Conservation (phyloP, 2,329 filamentous ascomycete genomes). For the Pseudopithomyces maydicus region DNA sequence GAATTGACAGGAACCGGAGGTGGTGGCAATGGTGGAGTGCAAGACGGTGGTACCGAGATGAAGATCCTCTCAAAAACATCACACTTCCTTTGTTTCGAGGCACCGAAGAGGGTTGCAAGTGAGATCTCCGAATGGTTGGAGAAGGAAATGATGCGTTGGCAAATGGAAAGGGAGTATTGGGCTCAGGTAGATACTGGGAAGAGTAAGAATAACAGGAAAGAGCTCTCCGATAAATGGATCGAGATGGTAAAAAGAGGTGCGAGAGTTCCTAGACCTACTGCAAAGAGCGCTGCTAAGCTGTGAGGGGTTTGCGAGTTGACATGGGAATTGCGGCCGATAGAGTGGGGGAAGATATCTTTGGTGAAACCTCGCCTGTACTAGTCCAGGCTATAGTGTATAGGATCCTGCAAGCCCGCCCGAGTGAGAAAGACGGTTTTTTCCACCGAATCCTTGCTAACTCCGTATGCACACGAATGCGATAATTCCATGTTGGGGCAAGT, state of each 20-base stretch:
- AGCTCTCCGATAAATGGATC: constrained; percentile 21
- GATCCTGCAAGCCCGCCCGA: no score
- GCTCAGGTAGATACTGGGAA: constrained; percentile 16
- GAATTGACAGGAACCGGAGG: constrained; percentile 10
- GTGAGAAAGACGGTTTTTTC: no score
- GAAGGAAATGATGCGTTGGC: constrained; percentile 20
- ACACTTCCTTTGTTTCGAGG: constrained; percentile 20
- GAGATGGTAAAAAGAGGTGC: constrained; percentile 6
- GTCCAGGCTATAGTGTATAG: no score
- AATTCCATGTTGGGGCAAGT: background rate
- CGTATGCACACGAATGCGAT: background rate
- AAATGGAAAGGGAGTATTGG: constrained; percentile 17
- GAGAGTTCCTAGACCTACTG: background rate
- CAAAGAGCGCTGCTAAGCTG: background rate
- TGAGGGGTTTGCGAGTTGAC: background rate
- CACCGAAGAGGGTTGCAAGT: constrained; percentile 11
- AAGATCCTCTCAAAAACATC: constrained; percentile 13
- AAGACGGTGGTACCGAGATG: constrained; percentile 14
- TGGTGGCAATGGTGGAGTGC: constrained; percentile 19
- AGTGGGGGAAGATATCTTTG: no score
- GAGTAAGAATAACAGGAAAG: constrained; percentile 18
- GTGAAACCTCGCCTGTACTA: no score
- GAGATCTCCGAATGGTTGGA: constrained; percentile 16
- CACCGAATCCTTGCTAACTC: background rate
- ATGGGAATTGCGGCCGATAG: background rate